Base-by-base conservation (phyloP, 2,329 filamentous ascomycete species). In the Claviceps capensis region DNA sequence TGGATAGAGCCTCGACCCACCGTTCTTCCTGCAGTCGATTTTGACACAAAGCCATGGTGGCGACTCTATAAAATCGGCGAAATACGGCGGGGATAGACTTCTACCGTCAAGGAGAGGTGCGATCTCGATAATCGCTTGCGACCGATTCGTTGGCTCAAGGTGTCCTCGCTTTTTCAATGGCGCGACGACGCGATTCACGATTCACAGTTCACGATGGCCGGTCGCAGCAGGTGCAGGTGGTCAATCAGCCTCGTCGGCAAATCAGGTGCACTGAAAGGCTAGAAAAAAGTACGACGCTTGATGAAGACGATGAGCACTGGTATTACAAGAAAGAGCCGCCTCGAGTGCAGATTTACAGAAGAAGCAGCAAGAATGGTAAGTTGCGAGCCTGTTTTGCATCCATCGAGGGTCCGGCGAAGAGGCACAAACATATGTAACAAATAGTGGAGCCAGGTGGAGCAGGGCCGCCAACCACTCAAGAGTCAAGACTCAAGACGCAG, bases 21-120 rank as follows among this genome's bases (percentile, higher is more conserved):
- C 88, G 77, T 74, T 95, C 89, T 69, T 95, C 89, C 58, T 88
- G 85, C 41, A 95, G 77, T 55, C 91, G 80, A 65, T 94, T 94
- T 64, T 86, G 81, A 66, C 89, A 95, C 50, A 97, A 79, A 60
- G 89, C 85, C 88, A 95, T 95, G 54, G 52, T 67, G 56, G 43
- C 30, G 34, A 34, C 53, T 61, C 57, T 41, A 26, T 38, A 36
- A 13, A 13, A 16, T 14, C 19, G 54, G 48, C 47, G 23, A 40
- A 22, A 11, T n/a, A 11, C n/a, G 26, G 9, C 9, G 5, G 8
- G 34, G 2, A 5, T 17, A 34, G 6, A 4, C 26, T 41, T 54
- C n/a, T 30, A 16, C 16, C n/a, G 43, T 34, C 22, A 30, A n/a
- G 2, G 30, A 17, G 14, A 8, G 7, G 22, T 14, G 17, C 7